phyloP scores from a whole-genome alignment of 768 basidiomycete genomes.

The Leccinum sublutescens region DNA sequence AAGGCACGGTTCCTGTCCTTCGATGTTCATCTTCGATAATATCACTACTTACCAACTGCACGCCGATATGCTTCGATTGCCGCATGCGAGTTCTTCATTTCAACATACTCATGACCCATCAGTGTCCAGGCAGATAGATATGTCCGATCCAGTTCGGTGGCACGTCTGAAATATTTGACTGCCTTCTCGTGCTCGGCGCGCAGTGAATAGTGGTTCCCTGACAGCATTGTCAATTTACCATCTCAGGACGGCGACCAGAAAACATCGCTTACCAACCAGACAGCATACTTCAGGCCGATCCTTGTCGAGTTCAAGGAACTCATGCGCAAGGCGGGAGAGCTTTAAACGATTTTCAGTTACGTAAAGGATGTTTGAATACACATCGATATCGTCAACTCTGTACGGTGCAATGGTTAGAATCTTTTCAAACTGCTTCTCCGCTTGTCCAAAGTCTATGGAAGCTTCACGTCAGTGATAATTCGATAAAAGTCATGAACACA shows the following conservation, averaged over 20 bases:
- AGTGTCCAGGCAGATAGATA: slow-evolving; percentile 98
- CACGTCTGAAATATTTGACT: slow-evolving; percentile 90
- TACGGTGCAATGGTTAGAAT: slow-evolving; percentile 81
- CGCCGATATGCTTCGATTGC: slow-evolving; percentile 97
- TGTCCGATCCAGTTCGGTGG: slow-evolving; percentile 91
- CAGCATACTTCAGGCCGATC: slow-evolving; percentile 97
- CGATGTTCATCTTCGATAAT: neutral
- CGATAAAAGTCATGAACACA: neutral
- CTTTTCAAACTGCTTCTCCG: slow-evolving; percentile 81
- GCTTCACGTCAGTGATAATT: slow-evolving; percentile 4
- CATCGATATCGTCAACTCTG: slow-evolving; percentile 92
- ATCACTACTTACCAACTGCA: slow-evolving; percentile 74
- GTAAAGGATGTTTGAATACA: slow-evolving; percentile 96
- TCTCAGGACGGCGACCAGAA: neutral
- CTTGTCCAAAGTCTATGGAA: slow-evolving; percentile 76
- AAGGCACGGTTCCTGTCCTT: neutral
- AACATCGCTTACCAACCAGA: slow-evolving; percentile 69
- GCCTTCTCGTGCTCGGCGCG: slow-evolving; percentile 95
- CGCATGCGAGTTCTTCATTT: slow-evolving; percentile 99
- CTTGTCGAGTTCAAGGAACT: slow-evolving; percentile 85
- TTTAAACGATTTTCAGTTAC: slow-evolving; percentile 89
- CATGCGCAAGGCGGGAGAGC: slow-evolving; percentile 87
- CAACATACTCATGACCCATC: slow-evolving; percentile 98
- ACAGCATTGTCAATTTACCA: neutral
- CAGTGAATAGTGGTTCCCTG: slow-evolving; percentile 97